phyloP scores from a whole-genome alignment of 2,329 filamentous ascomycete species.

The Arthroderma sp. region DNA sequence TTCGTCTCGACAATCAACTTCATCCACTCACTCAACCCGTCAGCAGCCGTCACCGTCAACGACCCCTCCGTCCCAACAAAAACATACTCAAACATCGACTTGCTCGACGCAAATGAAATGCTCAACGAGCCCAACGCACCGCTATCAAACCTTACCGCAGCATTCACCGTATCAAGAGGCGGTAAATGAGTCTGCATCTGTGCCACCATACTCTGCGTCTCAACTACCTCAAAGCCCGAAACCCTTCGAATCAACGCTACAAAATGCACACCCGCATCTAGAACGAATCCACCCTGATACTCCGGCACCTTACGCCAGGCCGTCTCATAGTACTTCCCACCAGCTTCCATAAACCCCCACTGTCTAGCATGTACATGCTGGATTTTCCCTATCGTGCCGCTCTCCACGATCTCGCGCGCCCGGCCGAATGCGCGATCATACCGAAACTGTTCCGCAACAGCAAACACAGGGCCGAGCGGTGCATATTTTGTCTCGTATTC shows the following conservation, averaged over 20 bases:
- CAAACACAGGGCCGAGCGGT: constrained; percentile 28
- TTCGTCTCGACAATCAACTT: constrained; percentile 29
- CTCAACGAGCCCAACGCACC: constrained; percentile 39
- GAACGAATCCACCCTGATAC: constrained; percentile 46
- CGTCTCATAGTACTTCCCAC: constrained; percentile 44
- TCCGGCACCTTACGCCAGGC: constrained; percentile 43
- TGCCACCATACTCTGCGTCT: constrained; percentile 35
- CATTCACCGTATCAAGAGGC: constrained; percentile 45
- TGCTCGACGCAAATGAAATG: constrained; percentile 41
- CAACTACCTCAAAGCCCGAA: constrained; percentile 31
- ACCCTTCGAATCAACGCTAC: constrained; percentile 40
- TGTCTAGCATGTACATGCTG: constrained; percentile 39
- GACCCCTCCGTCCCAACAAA: constrained; percentile 40
- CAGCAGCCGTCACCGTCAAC: constrained; percentile 31
- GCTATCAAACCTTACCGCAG: constrained; percentile 34
- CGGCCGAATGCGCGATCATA: constrained; percentile 37
- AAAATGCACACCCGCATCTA: constrained; percentile 47
- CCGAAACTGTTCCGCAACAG: constrained; percentile 46
- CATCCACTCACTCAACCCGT: constrained; percentile 15
- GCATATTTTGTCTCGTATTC: constrained; percentile 37
- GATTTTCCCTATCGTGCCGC: constrained; percentile 32
- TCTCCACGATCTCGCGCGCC: constrained; percentile 32
- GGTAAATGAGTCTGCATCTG: constrained; percentile 40
- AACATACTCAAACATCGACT: constrained; percentile 35
- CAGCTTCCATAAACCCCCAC: constrained; percentile 31